Percentiles rank a stretch among this genome's conserved stretches.
Evolutionary conservation across 2,329 filamentous ascomycete genomes (phyloP).

Genomic region (Leptographium procerum): DNA sequence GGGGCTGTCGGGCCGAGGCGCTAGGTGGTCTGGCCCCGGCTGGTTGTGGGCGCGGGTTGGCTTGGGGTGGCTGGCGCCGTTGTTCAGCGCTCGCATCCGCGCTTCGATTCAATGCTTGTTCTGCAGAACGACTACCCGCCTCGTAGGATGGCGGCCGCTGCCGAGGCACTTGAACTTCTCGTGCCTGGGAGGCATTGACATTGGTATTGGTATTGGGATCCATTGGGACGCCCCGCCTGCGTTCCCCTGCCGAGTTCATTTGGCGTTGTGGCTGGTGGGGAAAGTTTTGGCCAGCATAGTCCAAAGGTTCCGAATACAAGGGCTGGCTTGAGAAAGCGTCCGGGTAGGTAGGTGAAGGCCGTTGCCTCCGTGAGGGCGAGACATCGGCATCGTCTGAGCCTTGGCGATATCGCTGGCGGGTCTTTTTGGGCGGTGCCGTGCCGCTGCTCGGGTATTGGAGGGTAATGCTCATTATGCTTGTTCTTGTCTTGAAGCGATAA

Average conservation of each 20-base stretch:
- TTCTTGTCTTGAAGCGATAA: neutral
- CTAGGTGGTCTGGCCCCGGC: neutral
- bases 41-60: neutral
- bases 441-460: neutral
- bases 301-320: neutral
- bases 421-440: conserved; percentile 1
- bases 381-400: neutral
- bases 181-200: neutral
- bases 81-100: neutral
- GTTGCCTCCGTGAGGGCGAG: neutral
- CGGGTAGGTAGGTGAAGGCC: neutral
- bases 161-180: neutral
- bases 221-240: neutral
- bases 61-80: neutral
- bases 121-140: neutral
- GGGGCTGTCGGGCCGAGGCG: neutral
- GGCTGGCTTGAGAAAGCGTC: neutral
- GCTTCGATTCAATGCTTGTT: neutral
- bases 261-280: neutral
- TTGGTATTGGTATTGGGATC: no score
- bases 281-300: neutral
- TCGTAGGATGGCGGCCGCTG: conserved; percentile 1
- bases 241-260: neutral
- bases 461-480: neutral
- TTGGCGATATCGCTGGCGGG: conserved; percentile 1